Percentiles rank a stretch among this genome's conserved stretches.
These are phyloP conservation scores for Tetrahymena malaccensis DNA, from an alignment of 73 alveolate genomes.

Conservation along the genomic window DNA sequence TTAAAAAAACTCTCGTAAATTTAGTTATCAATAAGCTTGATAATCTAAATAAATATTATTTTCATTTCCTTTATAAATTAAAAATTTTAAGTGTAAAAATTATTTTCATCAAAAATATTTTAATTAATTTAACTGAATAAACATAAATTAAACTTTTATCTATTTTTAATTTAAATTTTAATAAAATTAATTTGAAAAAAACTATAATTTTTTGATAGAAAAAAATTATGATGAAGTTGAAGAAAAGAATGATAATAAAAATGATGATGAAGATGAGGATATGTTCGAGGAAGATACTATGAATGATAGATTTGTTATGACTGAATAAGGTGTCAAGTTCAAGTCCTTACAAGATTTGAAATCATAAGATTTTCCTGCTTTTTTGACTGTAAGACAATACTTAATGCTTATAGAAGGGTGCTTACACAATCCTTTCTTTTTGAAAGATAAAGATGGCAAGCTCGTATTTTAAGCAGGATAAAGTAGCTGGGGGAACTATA, in stretches of 20 bases:
- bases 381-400: conserved; percentile 66
- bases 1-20: too few relatives aligned
- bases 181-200: too few relatives aligned
- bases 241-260: conserved; percentile 2
- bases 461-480: conserved; percentile 50
- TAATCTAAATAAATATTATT: too few relatives aligned
- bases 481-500: conserved; percentile 72
- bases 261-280: conserved; percentile 33
- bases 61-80: too few relatives aligned
- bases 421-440: conserved; percentile 63
- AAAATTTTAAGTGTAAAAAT: too few relatives aligned
- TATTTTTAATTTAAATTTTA: too few relatives aligned
- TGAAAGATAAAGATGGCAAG: conserved; percentile 52
- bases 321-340: conserved; percentile 21
- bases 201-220: neutral
- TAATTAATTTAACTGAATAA: too few relatives aligned
- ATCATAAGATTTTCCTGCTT: conserved; percentile 68
- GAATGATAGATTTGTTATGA: conserved; percentile 28
- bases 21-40: too few relatives aligned
- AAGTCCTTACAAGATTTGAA: conserved; percentile 46
- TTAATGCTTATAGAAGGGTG: conserved; percentile 74
- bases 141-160: too few relatives aligned
- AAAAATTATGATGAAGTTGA: conserved; percentile 11
- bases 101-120: too few relatives aligned
- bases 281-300: conserved; percentile 56